Percentiles rank a stretch among this genome's conserved stretches.
These are phyloP conservation scores for Diaporthe citri DNA, from an alignment of 2,329 filamentous ascomycete species.

Conservation along the genomic window DNA sequence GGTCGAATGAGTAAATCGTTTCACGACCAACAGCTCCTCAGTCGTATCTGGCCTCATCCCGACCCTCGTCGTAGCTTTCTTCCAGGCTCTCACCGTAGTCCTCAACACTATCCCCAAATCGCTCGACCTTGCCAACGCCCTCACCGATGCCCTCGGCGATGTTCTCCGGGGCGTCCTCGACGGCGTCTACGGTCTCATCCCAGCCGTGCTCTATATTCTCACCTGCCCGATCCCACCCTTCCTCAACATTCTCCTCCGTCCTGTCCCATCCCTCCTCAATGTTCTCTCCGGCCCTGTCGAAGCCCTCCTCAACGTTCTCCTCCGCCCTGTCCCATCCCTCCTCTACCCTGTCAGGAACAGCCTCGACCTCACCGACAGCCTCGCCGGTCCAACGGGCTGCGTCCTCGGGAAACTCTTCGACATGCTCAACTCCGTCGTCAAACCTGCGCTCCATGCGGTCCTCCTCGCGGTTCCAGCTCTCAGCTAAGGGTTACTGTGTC, in stretches of 20 bases:
- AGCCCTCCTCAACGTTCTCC: slow-evolving; percentile 12
- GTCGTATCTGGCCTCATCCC: slow-evolving; percentile 37
- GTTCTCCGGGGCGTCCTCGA: slow-evolving; percentile 36
- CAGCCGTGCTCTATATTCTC: slow-evolving; percentile 45
- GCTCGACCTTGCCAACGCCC: slow-evolving; percentile 35
- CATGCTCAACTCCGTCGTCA: slow-evolving; percentile 31
- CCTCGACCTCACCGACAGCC: slow-evolving; percentile 32
- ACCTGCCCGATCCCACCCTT: slow-evolving; percentile 34
- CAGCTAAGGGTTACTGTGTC: background rate
- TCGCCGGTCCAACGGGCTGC: slow-evolving; percentile 37
- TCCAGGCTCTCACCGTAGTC: slow-evolving; percentile 23
- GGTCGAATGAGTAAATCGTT: background rate
- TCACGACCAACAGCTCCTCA: background rate
- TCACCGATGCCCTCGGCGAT: slow-evolving; percentile 30
- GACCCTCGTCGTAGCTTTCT: slow-evolving; percentile 35
- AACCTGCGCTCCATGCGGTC: slow-evolving; percentile 32
- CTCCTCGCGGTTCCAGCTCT: slow-evolving; percentile 33
- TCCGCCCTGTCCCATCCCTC: slow-evolving; percentile 33
- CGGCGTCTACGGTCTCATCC: slow-evolving; percentile 34
- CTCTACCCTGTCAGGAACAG: slow-evolving; percentile 27
- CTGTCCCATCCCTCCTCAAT: slow-evolving; percentile 33
- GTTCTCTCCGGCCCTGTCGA: slow-evolving; percentile 29
- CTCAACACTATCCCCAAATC: slow-evolving; percentile 29
- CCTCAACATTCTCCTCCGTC: slow-evolving; percentile 22
- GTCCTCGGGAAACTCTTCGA: slow-evolving; percentile 35